These are phyloP conservation scores for Favolaschia claudopus DNA, from an alignment of 768 basidiomycete species.

Conservation along the genomic window DNA sequence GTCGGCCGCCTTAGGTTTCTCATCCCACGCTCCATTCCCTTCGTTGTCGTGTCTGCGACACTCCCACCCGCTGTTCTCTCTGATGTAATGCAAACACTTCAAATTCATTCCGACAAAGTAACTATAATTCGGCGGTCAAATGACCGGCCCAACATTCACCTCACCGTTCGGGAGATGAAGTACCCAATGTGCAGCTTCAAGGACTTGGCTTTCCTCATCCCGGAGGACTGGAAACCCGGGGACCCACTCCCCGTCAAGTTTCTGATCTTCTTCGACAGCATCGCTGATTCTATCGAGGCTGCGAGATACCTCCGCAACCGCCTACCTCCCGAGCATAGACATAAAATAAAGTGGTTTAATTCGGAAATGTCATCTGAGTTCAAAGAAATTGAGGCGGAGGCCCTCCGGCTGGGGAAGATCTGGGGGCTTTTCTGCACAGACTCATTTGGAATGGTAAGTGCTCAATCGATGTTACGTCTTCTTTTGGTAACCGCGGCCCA, in stretches of 20 bases:
- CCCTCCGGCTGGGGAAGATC: constrained; percentile 16
- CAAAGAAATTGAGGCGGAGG: constrained; percentile 9
- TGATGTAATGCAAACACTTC: constrained; percentile 30
- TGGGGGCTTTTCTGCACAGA: constrained; percentile 34
- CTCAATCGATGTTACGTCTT: too few relatives aligned
- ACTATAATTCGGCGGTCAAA: constrained; percentile 10
- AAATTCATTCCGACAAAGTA: constrained; percentile 20
- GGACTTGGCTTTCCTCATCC: constrained; percentile 28
- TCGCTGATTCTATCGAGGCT: constrained; percentile 18
- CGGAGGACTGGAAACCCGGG: constrained; percentile 7
- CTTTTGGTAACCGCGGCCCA: constrained; percentile 11
- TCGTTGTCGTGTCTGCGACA: constrained; percentile 44
- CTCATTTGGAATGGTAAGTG: constrained; percentile 39
- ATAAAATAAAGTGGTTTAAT: constrained; percentile 34
- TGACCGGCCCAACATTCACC: constrained; percentile 27
- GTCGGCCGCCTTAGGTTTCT: constrained; percentile 34
- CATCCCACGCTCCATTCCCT: constrained; percentile 35
- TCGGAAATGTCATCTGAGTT: constrained; percentile 29
- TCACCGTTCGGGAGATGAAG: constrained; percentile 24
- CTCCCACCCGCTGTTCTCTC: constrained; percentile 32
- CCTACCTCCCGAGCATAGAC: constrained; percentile 14
- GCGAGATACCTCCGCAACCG: constrained; percentile 16
- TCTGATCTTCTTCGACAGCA: constrained; percentile 33
- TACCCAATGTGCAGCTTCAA: constrained; percentile 16
- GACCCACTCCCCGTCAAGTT: constrained; percentile 23